A percentile compares a stretch with the other conserved stretches of the same genome.
These are phyloP conservation scores for Orbilia ellipsospora DNA, from an alignment of 2,329 filamentous ascomycete genomes.

Conservation along the genomic window DNA sequence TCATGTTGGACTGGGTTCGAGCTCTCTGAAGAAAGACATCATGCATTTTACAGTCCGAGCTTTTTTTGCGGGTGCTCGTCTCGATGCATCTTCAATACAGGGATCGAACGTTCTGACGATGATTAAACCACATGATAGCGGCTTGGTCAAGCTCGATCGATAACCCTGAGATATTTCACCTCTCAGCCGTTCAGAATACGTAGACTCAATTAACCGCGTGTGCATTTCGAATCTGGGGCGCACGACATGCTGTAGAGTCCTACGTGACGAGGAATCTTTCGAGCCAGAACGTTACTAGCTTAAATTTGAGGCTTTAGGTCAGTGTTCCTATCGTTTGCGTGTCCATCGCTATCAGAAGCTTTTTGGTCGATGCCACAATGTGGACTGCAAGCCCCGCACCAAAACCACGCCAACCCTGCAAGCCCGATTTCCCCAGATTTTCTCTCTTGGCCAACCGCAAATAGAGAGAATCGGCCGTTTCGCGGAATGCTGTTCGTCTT, in stretches of 20 bases:
- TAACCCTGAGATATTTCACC: too few relatives aligned
- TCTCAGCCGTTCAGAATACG: not conserved
- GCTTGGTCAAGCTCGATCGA: not conserved
- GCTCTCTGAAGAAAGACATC: not conserved
- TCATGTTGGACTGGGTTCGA: constrained; percentile 5
- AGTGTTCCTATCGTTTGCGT: too few relatives aligned
- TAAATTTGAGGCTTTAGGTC: too few relatives aligned
- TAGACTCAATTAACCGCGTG: not conserved
- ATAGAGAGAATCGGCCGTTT: not conserved
- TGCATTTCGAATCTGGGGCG: too few relatives aligned
- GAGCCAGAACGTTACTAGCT: too few relatives aligned
- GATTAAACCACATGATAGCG: constrained; percentile 11
- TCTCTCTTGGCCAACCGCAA: not conserved
- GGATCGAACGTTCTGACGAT: not conserved
- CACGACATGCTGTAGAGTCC: not conserved
- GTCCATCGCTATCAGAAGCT: not conserved
- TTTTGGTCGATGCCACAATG: constrained; percentile 5
- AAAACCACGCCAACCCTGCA: constrained; percentile 35
- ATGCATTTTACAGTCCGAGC: constrained; percentile 1
- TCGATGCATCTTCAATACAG: constrained; percentile 13
- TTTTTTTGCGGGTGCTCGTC: constrained; percentile 20
- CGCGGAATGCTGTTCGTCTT: constrained; percentile 1
- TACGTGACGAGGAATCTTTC: not conserved
- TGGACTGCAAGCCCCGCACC: constrained; percentile 32
- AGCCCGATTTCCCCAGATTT: constrained; percentile 53